Evolutionary conservation across 441 rosid species (phyloP), one percentile per base, ranked within the genome.

Genomic region (Euphorbia corollata): DNA sequence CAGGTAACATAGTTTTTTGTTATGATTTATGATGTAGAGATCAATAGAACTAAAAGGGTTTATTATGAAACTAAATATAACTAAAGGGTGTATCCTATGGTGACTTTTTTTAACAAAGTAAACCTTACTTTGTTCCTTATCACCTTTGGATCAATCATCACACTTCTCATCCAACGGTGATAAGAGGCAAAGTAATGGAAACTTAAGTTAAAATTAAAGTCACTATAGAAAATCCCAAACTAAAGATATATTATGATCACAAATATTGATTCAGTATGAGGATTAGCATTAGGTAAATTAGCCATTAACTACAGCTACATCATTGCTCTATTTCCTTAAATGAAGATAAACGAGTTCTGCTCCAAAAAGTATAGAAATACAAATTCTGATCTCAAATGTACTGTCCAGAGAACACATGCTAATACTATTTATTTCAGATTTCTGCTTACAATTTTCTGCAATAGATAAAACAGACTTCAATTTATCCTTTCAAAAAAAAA

Each of bases 41-140:
- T 24, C 55, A 41, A 27, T 24, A 45, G 45, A 58, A 15, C 12
- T 68, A 23, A 7, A 30, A 47, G 11, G 24, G 27, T 22, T 36
- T 24, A 67, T 41, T 7, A 69, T 48, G 34, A 61, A 69, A 53
- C 50, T 45, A 45, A 1, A 27, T 27, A 27, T 27, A 27, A 27
- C 32, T 27, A 27, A 27, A 27, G 32, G 32, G 32, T 27, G 32
- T 27, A 4, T 27, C 4, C 32, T 27, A 27, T 27, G 32, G 4
- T 27, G 32, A 27, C 32, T 27, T 27, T 27, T 27, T 27, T 27
- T 27, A 27, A 27, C 32, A 27, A 4, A 27, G 32, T 27, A 27
- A 27, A 27, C 32, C 32, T 27, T 27, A 27, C 32, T 27, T 27
- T 27, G 32, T 4, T 27, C 32, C 32, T 27, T 27, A 27, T 27